Percentiles rank a stretch among this genome's conserved stretches.
These are phyloP conservation scores for Paracorniculantispora psalliotae DNA, from an alignment of 2,329 filamentous ascomycete genomes.

Conservation along the genomic window DNA sequence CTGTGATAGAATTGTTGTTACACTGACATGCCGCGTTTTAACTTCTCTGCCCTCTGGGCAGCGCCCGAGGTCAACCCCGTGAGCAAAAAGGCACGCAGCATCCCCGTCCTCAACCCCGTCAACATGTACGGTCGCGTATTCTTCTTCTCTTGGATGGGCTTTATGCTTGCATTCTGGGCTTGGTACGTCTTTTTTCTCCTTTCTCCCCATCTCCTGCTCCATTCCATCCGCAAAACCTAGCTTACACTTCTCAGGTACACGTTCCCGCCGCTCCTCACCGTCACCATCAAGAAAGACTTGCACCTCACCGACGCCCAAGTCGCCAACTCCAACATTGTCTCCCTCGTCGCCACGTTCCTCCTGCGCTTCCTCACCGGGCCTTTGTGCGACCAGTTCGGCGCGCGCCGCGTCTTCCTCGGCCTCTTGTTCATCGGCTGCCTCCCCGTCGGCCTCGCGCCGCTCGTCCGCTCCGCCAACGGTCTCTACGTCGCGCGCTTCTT, in stretches of 20 bases:
- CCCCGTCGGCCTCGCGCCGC: slow-evolving; percentile 76
- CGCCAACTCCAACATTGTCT: slow-evolving; percentile 87
- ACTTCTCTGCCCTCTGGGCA: slow-evolving; percentile 27
- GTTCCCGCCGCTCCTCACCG: slow-evolving; percentile 74
- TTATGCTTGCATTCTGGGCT: slow-evolving; percentile 83
- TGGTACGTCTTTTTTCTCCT: slow-evolving; percentile 44
- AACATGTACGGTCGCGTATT: slow-evolving; percentile 82
- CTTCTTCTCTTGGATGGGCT: slow-evolving; percentile 84
- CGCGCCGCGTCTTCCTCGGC: slow-evolving; percentile 73
- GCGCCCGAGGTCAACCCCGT: slow-evolving; percentile 73
- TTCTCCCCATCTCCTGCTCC: not conserved
- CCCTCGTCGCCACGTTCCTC: slow-evolving; percentile 63
- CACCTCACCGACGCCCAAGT: slow-evolving; percentile 65
- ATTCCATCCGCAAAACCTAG: not conserved
- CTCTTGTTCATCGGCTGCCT: slow-evolving; percentile 73
- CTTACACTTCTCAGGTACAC: slow-evolving; percentile 57
- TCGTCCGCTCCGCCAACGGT: slow-evolving; percentile 57
- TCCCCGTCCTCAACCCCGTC: slow-evolving; percentile 73
- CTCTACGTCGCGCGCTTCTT: slow-evolving; percentile 75
- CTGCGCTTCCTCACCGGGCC: slow-evolving; percentile 76
- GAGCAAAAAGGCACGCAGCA: slow-evolving; percentile 74
- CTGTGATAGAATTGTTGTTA: too few species aligned
- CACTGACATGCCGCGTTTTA: slow-evolving; percentile 23
- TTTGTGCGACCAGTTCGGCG: slow-evolving; percentile 79
- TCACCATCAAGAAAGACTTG: slow-evolving; percentile 77